phyloP scores from a whole-genome alignment of 1,139 yeast species.

The Geotrichum macrosporum region DNA sequence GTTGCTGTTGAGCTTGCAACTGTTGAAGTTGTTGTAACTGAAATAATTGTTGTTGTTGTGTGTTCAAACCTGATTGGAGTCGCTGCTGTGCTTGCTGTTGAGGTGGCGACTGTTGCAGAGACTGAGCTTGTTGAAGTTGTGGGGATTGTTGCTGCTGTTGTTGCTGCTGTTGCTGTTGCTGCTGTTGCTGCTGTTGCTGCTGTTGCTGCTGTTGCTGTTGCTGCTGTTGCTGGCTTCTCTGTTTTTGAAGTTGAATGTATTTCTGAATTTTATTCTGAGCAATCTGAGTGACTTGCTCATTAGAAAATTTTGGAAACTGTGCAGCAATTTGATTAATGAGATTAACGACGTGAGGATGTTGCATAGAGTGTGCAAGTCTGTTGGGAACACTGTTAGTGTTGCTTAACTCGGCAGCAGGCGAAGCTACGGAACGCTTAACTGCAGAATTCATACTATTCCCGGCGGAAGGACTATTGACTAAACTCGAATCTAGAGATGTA shows the following conservation, averaged over 20 bases:
- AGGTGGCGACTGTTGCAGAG: constrained; percentile 30
- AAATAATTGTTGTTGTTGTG: not conserved
- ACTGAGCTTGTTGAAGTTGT: constrained; percentile 28
- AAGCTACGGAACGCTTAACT: constrained; percentile 5
- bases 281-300: constrained; percentile 66
- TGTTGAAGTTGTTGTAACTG: too few species aligned
- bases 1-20: not conserved
- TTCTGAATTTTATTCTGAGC: constrained; percentile 68
- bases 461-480: constrained; percentile 11
- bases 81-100: constrained; percentile 24
- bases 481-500: constrained; percentile 4
- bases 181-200: constrained; percentile 25
- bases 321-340: constrained; percentile 63
- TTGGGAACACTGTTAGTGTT: constrained; percentile 8
- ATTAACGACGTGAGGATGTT: constrained; percentile 54
- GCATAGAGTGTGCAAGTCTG: constrained; percentile 20
- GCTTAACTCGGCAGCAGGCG: constrained; percentile 11
- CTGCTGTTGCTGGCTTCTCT: constrained; percentile 35
- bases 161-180: constrained; percentile 31
- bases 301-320: constrained; percentile 63
- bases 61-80: not conserved
- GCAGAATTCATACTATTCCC: constrained; percentile 10
- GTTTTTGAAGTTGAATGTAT: constrained; percentile 32
- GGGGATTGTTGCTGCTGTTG: constrained; percentile 23
- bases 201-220: constrained; percentile 25